These are phyloP conservation scores for Phaeoacremonium minimum DNA, from an alignment of 2,329 filamentous ascomycete species.

Conservation along the genomic window DNA sequence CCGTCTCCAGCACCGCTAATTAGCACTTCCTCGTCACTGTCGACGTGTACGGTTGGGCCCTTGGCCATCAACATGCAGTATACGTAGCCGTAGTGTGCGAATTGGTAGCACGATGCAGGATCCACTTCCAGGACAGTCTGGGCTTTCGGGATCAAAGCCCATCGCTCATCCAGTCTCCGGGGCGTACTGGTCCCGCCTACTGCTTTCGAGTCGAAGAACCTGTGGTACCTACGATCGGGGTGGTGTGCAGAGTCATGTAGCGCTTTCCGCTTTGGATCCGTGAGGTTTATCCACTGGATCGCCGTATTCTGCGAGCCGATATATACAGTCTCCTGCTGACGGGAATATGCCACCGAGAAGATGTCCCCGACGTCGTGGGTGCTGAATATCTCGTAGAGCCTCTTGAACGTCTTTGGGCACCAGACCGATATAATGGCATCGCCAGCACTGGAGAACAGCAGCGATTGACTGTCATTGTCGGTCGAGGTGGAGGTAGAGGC, in stretches of 20 bases:
- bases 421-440: constrained; percentile 95
- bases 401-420: constrained; percentile 71
- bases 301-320: constrained; percentile 91
- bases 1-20: constrained; percentile 93
- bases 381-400: constrained; percentile 86
- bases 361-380: constrained; percentile 93
- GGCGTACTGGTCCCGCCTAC: constrained; percentile 79
- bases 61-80: constrained; percentile 91
- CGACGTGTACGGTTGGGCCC: constrained; percentile 62
- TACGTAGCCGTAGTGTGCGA: constrained; percentile 92
- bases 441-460: constrained; percentile 89
- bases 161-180: constrained; percentile 58
- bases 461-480: constrained; percentile 50
- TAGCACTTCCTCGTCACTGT: constrained; percentile 72
- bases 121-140: constrained; percentile 72
- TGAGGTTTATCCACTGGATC: constrained; percentile 86
- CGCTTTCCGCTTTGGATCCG: constrained; percentile 56
- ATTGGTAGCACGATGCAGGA: constrained; percentile 74
- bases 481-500: constrained; percentile 45
- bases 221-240: constrained; percentile 72
- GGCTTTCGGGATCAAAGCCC: constrained; percentile 47
- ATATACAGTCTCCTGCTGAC: constrained; percentile 75
- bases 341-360: constrained; percentile 89
- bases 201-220: constrained; percentile 89
- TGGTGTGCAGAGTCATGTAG: constrained; percentile 63